phyloP scores from a whole-genome alignment of 1,139 yeast genomes.

The Meyerozyma athensensis region DNA sequence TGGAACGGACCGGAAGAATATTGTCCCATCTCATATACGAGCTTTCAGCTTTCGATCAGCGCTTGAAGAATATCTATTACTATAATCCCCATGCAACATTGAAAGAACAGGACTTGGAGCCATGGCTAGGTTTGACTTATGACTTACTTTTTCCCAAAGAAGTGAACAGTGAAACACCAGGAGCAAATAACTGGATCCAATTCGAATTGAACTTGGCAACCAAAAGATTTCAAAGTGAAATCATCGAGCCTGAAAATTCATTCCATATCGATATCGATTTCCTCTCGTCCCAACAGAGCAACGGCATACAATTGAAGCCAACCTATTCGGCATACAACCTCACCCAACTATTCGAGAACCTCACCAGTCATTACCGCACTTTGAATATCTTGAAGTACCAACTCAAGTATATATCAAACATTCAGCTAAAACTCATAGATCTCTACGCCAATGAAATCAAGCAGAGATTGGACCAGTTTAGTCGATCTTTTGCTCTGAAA shows the following conservation, averaged over 20 bases:
- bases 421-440: constrained; percentile 63
- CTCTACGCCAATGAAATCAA: constrained; percentile 50
- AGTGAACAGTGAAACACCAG: constrained; percentile 28
- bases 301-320: constrained; percentile 39
- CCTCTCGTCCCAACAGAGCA: constrained; percentile 33
- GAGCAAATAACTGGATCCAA: constrained; percentile 53
- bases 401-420: constrained; percentile 60
- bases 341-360: constrained; percentile 58
- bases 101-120: constrained; percentile 20
- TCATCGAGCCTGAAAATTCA: constrained; percentile 49
- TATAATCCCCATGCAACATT: constrained; percentile 45
- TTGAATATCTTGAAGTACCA: constrained; percentile 59
- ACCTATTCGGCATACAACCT: constrained; percentile 64
- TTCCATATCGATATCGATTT: constrained; percentile 61
- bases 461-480: constrained; percentile 43
- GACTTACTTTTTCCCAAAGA: constrained; percentile 39
- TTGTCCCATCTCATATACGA: constrained; percentile 61
- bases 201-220: constrained; percentile 58
- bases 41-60: constrained; percentile 54
- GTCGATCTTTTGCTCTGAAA: constrained; percentile 36
- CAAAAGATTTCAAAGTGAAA: constrained; percentile 51
- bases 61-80: constrained; percentile 48
- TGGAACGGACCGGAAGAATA: constrained; percentile 43
- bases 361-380: constrained; percentile 59
- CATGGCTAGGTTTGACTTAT: constrained; percentile 61